Base-by-base conservation (phyloP, 148 eudicot genomes). In the Selenicereus undatus region DNA sequence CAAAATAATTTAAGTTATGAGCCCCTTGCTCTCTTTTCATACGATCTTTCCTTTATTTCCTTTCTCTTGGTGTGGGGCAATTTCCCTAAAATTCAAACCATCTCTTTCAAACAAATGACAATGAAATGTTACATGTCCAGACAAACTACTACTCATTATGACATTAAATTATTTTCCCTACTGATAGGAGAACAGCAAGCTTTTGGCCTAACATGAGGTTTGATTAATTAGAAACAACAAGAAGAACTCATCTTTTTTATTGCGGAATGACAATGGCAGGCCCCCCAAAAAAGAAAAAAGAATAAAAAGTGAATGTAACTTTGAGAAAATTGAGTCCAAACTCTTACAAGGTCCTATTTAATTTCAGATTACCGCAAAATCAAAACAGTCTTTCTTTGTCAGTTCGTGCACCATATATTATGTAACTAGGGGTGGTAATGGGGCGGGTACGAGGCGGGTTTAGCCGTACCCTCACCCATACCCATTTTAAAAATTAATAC, bases 91-190 rank as follows among this genome's bases (percentile, higher is more conserved):
- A 42, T 36, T 36, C 43, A 70, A 70, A 69, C 45, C 29, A 42
- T 76, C 80, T 35, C 71, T 73, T 65, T 79, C 82, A 51, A 35
- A 73, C 74, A 83, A 73, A 26, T 26, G 84, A 64, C 78, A 72
- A 60, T 22, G 68, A 78, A 74, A 73, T 71, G 22, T 71, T 45
- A 48, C 84, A 78, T 74, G 74, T 62, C 66, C 64, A 20, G 70
- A 79, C 76, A 79, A 79, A 79, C 82, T 56, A 79, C 81, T 72
- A 65, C 84, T 70, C 71, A 50, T 82, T 78, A 79, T 71, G 68
- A 45, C 51, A 24, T 42, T 30, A 27, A 72, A 77, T 30, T 43
- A 42, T 71, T 51, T 48, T 45, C 29, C 58, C 76, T 62, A 72
- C 72, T 54, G 24, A 71, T 54, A 73, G 70, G 42, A 39, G 43